phyloP scores from a whole-genome alignment of 1,284 basidiomycete species.

The Leccinum fuscescens region DNA sequence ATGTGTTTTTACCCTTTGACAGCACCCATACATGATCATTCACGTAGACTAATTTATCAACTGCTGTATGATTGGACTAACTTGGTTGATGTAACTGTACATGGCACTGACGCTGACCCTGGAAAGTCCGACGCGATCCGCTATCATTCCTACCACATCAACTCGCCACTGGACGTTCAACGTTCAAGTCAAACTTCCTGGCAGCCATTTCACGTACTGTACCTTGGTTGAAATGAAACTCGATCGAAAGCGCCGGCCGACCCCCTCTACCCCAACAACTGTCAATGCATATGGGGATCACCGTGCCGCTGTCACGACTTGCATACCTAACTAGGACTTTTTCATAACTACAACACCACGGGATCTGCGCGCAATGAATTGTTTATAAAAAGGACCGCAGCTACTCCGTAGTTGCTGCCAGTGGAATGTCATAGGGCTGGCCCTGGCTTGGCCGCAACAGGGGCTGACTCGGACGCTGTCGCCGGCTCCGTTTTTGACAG shows the following conservation, averaged over 20 bases:
- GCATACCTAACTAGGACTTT: too few species aligned
- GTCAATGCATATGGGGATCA: not conserved
- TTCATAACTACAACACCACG: too few species aligned
- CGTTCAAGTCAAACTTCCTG: not conserved
- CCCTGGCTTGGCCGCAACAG: too few species aligned
- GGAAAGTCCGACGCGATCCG: not conserved
- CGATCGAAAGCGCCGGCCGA: not conserved
- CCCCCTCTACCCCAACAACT: not conserved
- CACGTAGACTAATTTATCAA: constrained; percentile 26
- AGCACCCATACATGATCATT: not conserved
- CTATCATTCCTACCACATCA: not conserved
- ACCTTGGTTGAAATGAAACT: not conserved
- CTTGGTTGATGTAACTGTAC: not conserved
- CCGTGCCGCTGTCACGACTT: too few species aligned
- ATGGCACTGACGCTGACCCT: not conserved
- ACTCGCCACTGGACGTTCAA: not conserved
- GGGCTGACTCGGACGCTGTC: too few species aligned
- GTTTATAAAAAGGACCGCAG: not conserved
- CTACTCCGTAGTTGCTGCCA: not conserved
- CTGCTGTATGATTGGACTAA: constrained; percentile 4
- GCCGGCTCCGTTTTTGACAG: too few species aligned
- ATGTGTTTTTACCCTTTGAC: not conserved
- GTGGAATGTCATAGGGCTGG: not conserved
- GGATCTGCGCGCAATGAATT: too few species aligned
- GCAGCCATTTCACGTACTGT: not conserved